Percentiles rank a stretch among this genome's conserved stretches.
Conservation (phyloP, 148 eudicot species). For the Diospyros kaki region DNA sequence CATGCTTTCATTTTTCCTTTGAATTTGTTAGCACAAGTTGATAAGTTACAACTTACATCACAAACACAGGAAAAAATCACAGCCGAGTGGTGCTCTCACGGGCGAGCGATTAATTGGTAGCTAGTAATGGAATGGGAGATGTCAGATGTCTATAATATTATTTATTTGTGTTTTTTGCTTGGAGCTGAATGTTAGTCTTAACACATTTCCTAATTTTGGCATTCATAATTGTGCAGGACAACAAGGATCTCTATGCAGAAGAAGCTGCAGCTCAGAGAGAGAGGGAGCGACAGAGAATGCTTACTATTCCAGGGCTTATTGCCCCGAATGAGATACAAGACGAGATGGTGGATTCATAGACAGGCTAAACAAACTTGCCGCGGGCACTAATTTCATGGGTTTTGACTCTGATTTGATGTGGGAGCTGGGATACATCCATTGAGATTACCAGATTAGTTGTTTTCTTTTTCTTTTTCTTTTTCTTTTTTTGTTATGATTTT, state of each 20-base stretch:
- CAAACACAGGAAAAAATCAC: no score
- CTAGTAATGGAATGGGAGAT: no score
- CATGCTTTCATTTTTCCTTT: no score
- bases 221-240: slow-evolving; percentile 51
- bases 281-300: slow-evolving; percentile 84
- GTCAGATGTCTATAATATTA: no score
- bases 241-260: slow-evolving; percentile 97
- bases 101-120: no score
- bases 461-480: slow-evolving; percentile 9
- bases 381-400: slow-evolving; percentile 4
- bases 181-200: no score
- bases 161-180: no score
- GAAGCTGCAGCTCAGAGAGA: slow-evolving; percentile 96
- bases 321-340: slow-evolving; percentile 95
- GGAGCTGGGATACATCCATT: slow-evolving; percentile 14
- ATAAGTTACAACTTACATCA: no score
- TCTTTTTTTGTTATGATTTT: no score
- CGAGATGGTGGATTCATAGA: slow-evolving; percentile 83
- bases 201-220: neutral
- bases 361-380: neutral
- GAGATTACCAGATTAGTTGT: slow-evolving; percentile 16
- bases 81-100: no score
- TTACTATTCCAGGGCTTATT: slow-evolving; percentile 84
- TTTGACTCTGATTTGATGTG: slow-evolving; percentile 9
- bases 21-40: no score